Evolutionary conservation across 2,329 filamentous ascomycete species (phyloP), one percentile per base, ranked within the genome.

Genomic region (Phyllosticta citrichinensis): DNA sequence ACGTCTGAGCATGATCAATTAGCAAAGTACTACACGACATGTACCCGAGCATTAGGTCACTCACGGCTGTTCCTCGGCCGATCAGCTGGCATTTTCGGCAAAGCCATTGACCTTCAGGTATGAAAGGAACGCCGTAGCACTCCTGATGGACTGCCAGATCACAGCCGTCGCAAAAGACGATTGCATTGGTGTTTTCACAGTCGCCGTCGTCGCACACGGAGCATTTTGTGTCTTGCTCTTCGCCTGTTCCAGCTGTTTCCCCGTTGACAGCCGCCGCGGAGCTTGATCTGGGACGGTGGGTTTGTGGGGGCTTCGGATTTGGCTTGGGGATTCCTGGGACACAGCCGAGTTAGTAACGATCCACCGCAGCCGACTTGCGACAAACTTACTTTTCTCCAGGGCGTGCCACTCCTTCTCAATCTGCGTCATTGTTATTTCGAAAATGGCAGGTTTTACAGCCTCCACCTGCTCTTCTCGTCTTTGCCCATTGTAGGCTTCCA

Each of bases 381-480:
- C 56, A 57, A 40, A 65, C 70, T 68, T 68, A 75, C 91, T 83
- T 77, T 96, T 97, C 74, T 99, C 94, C 8, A 99, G 79, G 5
- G 90, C 89, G 73, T 97, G 91, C 90, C 94, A 99, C 73, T 97
- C 93, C 75, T 97, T 97, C 74, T 99, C 94, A 63, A 99, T 97
- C 74, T 97, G 97, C 10, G 94, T 99, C 76, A 99, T 95, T 17
- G 92, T 95, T 64, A 97, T 95, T 73, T 99, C 94, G 69, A 99
- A 97, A 57, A 97, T 85, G 64, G 96, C 92, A 20, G 92, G 89
- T 56, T 92, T 95, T 68, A 99, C 94, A 2, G 86, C 81, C 66
- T 95, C 90, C 22, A 90, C 84, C 54, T 87, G 85, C 66, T 88
- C 83, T 24, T 83, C 81, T 70, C 86, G 89, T 62, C 94, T 85